A percentile compares a stretch with the other conserved stretches of the same genome.
These are phyloP conservation scores for Colletotrichum siamense DNA, from an alignment of 2,329 filamentous ascomycete species.

Conservation along the genomic window DNA sequence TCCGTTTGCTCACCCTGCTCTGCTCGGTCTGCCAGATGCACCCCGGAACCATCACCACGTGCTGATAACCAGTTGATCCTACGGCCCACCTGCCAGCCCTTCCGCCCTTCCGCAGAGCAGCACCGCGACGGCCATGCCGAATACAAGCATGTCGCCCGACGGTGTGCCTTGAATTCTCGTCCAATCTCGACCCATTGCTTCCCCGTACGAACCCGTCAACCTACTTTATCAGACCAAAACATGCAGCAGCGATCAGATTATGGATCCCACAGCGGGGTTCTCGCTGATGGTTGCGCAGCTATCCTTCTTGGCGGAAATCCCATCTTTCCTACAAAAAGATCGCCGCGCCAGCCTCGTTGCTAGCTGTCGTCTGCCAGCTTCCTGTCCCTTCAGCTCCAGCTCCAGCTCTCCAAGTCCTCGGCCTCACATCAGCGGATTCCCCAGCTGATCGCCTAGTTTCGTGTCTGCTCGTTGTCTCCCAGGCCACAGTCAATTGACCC, in stretches of 20 bases:
- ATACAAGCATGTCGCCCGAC: conserved; percentile 15
- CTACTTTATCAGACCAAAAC: background rate
- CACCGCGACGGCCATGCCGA: background rate
- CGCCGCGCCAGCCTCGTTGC: background rate
- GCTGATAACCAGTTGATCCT: background rate
- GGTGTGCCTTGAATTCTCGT: background rate
- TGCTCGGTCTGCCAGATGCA: background rate
- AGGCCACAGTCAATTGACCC: background rate
- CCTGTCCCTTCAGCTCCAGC: background rate
- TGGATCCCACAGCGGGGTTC: background rate
- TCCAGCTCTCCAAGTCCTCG: background rate
- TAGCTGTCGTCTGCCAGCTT: background rate
- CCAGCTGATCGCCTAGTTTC: background rate
- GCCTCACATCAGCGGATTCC: background rate
- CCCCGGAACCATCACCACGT: background rate
- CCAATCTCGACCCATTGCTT: background rate
- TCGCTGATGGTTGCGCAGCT: background rate
- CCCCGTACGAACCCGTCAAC: background rate
- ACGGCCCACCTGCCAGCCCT: background rate
- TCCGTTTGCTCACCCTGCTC: background rate
- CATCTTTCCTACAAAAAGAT: conserved; percentile 6
- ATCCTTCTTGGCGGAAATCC: background rate
- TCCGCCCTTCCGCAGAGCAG: background rate
- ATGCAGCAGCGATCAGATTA: background rate
- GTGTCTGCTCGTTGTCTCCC: background rate